phyloP scores from a whole-genome alignment of 2,329 filamentous ascomycete species.

The Hypoxylon sp. region DNA sequence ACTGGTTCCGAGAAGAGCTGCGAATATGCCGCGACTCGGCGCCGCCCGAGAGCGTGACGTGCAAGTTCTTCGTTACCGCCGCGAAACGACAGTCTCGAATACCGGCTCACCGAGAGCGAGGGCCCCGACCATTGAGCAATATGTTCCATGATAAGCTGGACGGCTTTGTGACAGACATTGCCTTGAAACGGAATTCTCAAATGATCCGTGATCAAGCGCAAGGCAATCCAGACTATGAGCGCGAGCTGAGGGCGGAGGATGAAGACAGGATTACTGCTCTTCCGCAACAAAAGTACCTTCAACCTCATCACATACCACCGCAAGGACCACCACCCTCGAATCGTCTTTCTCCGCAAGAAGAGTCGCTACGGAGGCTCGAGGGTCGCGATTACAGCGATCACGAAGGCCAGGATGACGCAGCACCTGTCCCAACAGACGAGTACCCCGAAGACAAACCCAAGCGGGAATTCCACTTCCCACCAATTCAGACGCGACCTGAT shows the following conservation, averaged over 20 bases:
- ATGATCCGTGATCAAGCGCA: conserved; percentile 82
- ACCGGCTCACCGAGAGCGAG: conserved; percentile 49
- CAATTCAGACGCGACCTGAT: conserved; percentile 56
- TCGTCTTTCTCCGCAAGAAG: conserved; percentile 51
- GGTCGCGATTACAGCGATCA: conserved; percentile 56
- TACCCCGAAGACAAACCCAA: conserved; percentile 48
- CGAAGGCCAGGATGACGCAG: conserved; percentile 43
- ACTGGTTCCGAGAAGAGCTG: conserved; percentile 96
- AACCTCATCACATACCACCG: conserved; percentile 57
- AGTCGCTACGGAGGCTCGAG: conserved; percentile 59
- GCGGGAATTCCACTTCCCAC: conserved; percentile 66
- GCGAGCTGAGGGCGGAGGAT: conserved; percentile 80
- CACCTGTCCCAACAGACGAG: conserved; percentile 32
- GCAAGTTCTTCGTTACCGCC: conserved; percentile 93
- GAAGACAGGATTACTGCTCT: conserved; percentile 86
- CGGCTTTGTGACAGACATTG: conserved; percentile 85
- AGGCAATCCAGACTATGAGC: conserved; percentile 80
- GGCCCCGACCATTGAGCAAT: conserved; percentile 72
- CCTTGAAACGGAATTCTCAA: conserved; percentile 84
- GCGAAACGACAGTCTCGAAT: conserved; percentile 62
- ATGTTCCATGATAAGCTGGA: conserved; percentile 87
- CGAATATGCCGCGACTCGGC: conserved; percentile 90
- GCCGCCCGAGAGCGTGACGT: conserved; percentile 86
- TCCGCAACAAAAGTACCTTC: conserved; percentile 71
- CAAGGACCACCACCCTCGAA: conserved; percentile 46